These are phyloP conservation scores for Pyricularia sp. DNA, from an alignment of 2,329 filamentous ascomycete species.

Conservation along the genomic window DNA sequence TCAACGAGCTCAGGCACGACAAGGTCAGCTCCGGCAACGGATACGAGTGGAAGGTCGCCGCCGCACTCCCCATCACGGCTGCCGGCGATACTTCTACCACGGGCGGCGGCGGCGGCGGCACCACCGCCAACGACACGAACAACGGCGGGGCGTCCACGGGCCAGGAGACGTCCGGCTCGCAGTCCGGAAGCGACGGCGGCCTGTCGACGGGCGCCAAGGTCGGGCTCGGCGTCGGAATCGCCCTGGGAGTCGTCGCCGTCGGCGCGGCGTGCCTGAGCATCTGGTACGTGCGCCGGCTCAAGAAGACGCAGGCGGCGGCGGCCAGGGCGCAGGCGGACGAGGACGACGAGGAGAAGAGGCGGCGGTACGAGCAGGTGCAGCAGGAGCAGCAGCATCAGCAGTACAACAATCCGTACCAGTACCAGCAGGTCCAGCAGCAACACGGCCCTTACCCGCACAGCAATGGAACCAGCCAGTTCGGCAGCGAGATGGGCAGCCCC, in stretches of 20 bases:
- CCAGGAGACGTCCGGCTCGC: background rate
- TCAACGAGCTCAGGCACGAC: constrained; percentile 19
- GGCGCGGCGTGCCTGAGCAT: constrained; percentile 15
- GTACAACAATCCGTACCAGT: background rate
- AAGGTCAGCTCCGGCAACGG: constrained; percentile 8
- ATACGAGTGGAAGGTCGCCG: constrained; percentile 16
- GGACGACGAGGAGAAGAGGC: constrained; percentile 8
- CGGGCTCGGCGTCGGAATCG: constrained; percentile 21
- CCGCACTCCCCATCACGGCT: constrained; percentile 11
- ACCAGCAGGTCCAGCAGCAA: background rate
- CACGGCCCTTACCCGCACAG: background rate
- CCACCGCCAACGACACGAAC: no score
- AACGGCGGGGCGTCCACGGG: background rate
- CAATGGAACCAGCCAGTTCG: background rate
- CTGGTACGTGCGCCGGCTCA: constrained; percentile 14
- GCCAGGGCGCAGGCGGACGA: constrained; percentile 6
- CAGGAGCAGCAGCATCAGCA: constrained; percentile 4
- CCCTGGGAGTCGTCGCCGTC: constrained; percentile 18
- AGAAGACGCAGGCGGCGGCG: constrained; percentile 9
- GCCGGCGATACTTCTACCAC: constrained; percentile 7
- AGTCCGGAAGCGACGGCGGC: constrained; percentile 7
- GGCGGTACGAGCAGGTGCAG: background rate
- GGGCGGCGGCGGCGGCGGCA: background rate
- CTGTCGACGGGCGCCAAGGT: constrained; percentile 22
- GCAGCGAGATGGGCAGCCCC: background rate